Base-by-base conservation (phyloP, 169 alveolate species). In the Neospora caninum region DNA sequence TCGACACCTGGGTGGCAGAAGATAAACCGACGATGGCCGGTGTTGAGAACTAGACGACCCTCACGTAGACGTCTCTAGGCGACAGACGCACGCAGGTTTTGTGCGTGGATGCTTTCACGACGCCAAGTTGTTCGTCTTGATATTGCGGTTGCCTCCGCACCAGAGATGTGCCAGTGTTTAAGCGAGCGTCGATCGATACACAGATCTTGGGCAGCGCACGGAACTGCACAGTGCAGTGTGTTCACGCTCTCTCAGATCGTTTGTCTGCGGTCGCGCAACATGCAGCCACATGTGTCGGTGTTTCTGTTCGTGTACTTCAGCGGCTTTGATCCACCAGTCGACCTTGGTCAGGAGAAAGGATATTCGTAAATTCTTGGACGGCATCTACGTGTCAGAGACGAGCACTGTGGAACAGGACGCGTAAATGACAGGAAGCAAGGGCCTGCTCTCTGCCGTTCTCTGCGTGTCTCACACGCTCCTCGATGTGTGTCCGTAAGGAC, bases 341-440 rank as follows among this genome's bases (percentile, higher is more conserved):
- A 98, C 99, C 94, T 98, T 98, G 45, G 99, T 99, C 91, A 99
- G 99, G 95, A 97, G 99, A 96, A 99, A 99, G 98, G 99, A 99
- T 98, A 98, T 99, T 89, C 98, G 99, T 95, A 98, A 99, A 97
- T 99, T 99, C 98, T 98, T 99, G 96, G 99, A 99, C 96, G 99
- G 99, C 93, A 98, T 99, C 95, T 99, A 99, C 97, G 99, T 99
- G 88, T 98, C 99, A 91, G 99, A 99, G 96, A 99, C 97, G 43
- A 98, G 99, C 43, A 96, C 98, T 54, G 98, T 98, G 39, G 99
- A 97, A 94, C 96, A 97, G 95, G 98, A 97, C 38, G 98, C 96
- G 87, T 97, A 96, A 95, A 27, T 80, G 88, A 34, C 41, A n/a
- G 91, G n/a, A 84, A 73, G 78, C 34, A 29, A 64, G 25, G 29